These are phyloP conservation scores for Amanita subjunquillea DNA, from an alignment of 768 basidiomycete genomes.

Conservation along the genomic window DNA sequence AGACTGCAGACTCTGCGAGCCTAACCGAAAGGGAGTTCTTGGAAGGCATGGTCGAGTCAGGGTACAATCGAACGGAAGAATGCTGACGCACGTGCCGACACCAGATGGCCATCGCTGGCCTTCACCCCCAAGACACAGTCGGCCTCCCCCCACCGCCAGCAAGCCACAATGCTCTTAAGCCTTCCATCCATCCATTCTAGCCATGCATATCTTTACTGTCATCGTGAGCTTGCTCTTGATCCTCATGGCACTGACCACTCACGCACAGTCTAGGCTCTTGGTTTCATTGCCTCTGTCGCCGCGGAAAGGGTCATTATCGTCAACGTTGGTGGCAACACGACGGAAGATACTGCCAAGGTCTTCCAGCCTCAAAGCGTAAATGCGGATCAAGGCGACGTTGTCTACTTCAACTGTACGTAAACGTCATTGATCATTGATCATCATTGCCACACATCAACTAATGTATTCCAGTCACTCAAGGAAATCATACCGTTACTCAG, in stretches of 20 bases:
- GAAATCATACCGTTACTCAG: conserved; percentile 46
- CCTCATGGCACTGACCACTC: too few species aligned
- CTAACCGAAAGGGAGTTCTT: conserved; percentile 43
- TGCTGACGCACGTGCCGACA: not conserved
- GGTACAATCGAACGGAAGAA: not conserved
- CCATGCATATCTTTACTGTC: too few species aligned
- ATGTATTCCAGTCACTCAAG: conserved; percentile 31
- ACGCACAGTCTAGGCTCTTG: conserved; percentile 5
- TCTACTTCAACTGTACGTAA: conserved; percentile 46
- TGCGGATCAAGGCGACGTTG: conserved; percentile 35
- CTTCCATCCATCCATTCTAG: not conserved
- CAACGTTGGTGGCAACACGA: conserved; percentile 36
- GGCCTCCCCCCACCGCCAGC: not conserved
- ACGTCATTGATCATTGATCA: not conserved
- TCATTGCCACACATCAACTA: not conserved
- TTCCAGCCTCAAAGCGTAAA: conserved; percentile 36
- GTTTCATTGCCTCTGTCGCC: conserved; percentile 12
- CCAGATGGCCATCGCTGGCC: not conserved
- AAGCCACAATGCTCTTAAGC: not conserved
- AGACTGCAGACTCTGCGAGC: conserved; percentile 67
- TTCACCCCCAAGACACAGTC: not conserved
- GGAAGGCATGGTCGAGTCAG: conserved; percentile 9
- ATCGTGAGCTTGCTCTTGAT: not conserved
- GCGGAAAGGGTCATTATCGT: conserved; percentile 34
- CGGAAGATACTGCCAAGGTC: conserved; percentile 29